Base-by-base conservation (phyloP, 2,329 filamentous ascomycete genomes). In the Verticillium zaregamsianum region DNA sequence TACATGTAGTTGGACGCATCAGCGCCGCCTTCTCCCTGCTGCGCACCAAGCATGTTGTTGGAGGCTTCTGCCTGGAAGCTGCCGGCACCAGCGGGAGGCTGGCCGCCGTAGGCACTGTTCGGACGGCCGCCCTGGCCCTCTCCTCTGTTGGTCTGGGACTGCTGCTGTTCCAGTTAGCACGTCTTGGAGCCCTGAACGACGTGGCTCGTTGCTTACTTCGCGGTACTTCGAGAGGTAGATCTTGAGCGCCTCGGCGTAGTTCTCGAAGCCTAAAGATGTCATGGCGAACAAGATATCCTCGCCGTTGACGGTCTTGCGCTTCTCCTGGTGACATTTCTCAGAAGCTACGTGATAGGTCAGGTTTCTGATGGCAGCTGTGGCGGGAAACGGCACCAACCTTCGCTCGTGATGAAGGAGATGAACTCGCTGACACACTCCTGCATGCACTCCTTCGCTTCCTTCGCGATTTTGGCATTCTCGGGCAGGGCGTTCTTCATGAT, bases 371-470 rank as follows among this genome's bases (percentile, higher is more conserved):
- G 58, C 64, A 62, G 65, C 61, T 61, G 54, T 58, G 60, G 54
- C 49, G 28, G 45, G 55, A 17, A 59, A 59, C 17, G 37, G 59
- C 58, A 80, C 90, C 73, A 77, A 97, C 95, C 95, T 85, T 99
- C 95, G 76, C 94, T 98, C 39, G 95, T 99, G 74, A 99, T 98
- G 83, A 99, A 99, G 7, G 92, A 97, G 81, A 99, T 68, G 78
- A 99, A 99, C 80, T 99, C 95, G 87, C 93, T 97, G 63, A 99
- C 95, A 74, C 95, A 99, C 78, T 99, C 95, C 77, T 99, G 95
- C 95, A 99, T 98, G 79, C 95, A 99, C 76, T 99, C 95, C 77
- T 99, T 99, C 61, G 95, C 95, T 75, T 99, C 95, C 75, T 99
- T 99, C 63, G 93, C 93, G 65, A 99, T 99, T 80, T 99, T 99